These are phyloP conservation scores for Leccinum idahoense DNA, from an alignment of 1,284 basidiomycete species.

Conservation along the genomic window DNA sequence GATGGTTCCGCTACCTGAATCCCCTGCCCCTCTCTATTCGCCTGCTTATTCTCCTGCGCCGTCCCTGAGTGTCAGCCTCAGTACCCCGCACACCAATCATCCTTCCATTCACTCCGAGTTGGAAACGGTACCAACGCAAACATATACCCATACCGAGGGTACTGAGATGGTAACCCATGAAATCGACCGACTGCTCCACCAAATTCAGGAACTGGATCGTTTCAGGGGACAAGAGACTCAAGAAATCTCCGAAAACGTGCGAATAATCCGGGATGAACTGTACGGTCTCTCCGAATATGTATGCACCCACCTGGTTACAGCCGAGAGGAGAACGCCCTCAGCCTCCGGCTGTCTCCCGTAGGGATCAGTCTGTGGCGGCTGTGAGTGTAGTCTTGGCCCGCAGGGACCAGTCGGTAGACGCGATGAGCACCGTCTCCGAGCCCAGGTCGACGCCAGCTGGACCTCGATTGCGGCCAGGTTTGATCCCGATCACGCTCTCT, in stretches of 20 bases:
- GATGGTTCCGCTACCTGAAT: constrained; percentile 33
- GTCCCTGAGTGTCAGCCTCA: constrained; percentile 54
- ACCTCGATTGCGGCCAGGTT: constrained; percentile 21
- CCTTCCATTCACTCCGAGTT: constrained; percentile 55
- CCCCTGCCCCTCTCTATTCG: constrained; percentile 28
- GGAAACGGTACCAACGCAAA: constrained; percentile 40
- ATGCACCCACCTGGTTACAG: constrained; percentile 23
- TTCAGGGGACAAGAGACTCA: constrained; percentile 54
- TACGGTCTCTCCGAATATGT: constrained; percentile 48
- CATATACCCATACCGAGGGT: constrained; percentile 17
- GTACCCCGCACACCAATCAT: constrained; percentile 55
- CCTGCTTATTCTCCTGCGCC: constrained; percentile 28
- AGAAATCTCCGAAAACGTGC: constrained; percentile 57
- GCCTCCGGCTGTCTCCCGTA: constrained; percentile 28
- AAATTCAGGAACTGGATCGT: constrained; percentile 58
- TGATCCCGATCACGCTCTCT: constrained; percentile 29
- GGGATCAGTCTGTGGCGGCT: constrained; percentile 40
- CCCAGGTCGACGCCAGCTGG: constrained; percentile 24
- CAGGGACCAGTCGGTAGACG: constrained; percentile 40
- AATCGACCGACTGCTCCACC: constrained; percentile 59
- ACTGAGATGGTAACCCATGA: constrained; percentile 52
- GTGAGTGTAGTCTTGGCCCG: constrained; percentile 20
- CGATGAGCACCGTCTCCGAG: constrained; percentile 24
- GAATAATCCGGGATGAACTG: constrained; percentile 58
- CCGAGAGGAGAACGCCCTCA: constrained; percentile 16